Percentiles rank a stretch among this genome's conserved stretches.
These are phyloP conservation scores for Micromonas commoda DNA, from an alignment of 139 green algal species.

Conservation along the genomic window DNA sequence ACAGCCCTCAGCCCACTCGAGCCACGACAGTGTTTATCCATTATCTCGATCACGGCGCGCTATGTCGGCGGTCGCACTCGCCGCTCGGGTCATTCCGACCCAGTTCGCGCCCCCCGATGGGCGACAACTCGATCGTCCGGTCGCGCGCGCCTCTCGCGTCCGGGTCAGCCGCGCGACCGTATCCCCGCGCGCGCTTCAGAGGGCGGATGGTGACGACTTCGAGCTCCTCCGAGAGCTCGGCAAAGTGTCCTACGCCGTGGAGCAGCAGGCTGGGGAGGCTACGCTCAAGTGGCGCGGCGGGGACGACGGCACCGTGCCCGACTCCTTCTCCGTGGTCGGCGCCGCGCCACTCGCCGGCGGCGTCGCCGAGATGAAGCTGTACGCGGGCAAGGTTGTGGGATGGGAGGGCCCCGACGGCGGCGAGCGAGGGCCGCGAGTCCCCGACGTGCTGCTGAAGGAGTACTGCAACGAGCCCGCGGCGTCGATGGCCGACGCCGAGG, in stretches of 20 bases:
- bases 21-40: no score
- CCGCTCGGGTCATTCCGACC: no score
- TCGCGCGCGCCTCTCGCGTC: no score
- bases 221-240: not conserved
- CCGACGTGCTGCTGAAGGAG: slow-evolving; percentile 15
- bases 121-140: not conserved
- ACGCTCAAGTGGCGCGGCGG: not conserved
- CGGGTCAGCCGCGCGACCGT: not conserved
- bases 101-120: no score
- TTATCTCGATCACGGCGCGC: no score
- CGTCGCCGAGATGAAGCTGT: not conserved
- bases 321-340: not conserved
- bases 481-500: slow-evolving; percentile 9
- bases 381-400: not conserved
- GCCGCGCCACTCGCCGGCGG: not conserved
- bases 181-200: not conserved
- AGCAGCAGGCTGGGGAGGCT: not conserved
- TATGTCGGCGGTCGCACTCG: no score
- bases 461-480: not conserved
- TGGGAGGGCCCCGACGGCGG: not conserved
- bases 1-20: no score
- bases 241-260: not conserved
- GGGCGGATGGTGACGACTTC: not conserved
- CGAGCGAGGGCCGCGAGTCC: not conserved
- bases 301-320: not conserved